A percentile compares a stretch with the other conserved stretches of the same genome.
These are phyloP conservation scores for Cinnamomum chago DNA, from an alignment of 164 flowering plant genomes.

Conservation along the genomic window DNA sequence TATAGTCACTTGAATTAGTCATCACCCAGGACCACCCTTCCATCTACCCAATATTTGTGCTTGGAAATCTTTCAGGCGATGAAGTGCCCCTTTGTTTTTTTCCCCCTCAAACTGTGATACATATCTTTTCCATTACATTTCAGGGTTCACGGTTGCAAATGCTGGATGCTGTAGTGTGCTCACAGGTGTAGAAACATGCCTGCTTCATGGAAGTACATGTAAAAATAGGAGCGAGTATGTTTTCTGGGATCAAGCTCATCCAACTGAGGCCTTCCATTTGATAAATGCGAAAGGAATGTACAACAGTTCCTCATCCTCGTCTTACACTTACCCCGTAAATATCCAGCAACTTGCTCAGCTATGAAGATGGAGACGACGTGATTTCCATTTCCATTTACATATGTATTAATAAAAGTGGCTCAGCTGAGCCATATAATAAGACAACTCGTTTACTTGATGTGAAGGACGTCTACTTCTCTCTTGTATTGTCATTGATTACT, in stretches of 20 bases:
- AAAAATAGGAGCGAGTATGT: background rate
- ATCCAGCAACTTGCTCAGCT: background rate
- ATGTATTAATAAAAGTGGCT: too few species aligned
- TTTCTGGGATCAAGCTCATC: background rate
- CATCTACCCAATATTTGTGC: too few species aligned
- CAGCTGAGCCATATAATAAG: too few species aligned
- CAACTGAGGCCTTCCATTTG: background rate
- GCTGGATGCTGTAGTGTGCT: background rate
- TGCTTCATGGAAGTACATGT: background rate
- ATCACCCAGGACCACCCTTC: too few species aligned
- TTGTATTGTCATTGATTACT: too few species aligned
- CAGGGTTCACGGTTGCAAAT: background rate
- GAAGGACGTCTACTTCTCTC: too few species aligned
- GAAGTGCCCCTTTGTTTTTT: too few species aligned
- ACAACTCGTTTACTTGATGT: too few species aligned
- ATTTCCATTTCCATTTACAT: too few species aligned
- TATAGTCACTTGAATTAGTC: too few species aligned
- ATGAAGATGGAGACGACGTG: background rate
- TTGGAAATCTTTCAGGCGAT: too few species aligned
- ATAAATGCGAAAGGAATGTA: background rate
- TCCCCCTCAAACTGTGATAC: too few species aligned
- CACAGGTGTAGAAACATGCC: background rate
- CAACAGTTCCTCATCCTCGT: background rate
- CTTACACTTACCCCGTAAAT: background rate
- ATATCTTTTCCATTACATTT: background rate